phyloP scores from a whole-genome alignment of 164 flowering plant species.

The Dillenia turbinata region DNA sequence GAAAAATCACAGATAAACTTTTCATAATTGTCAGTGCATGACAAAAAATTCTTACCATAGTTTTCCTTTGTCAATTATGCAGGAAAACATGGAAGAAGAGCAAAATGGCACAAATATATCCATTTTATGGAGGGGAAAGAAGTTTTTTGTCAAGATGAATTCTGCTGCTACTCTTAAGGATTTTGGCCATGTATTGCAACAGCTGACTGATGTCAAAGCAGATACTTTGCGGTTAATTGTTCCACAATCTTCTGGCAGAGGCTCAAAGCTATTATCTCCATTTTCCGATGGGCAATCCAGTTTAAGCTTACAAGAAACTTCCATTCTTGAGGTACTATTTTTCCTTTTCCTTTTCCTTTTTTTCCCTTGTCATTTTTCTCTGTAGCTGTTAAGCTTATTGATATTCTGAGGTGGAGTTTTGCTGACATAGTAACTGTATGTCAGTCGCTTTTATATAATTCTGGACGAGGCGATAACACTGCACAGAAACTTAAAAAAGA shows the following conservation, averaged over 20 bases:
- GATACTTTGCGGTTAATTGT: slow-evolving; percentile 80
- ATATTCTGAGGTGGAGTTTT: not conserved
- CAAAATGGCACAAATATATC: slow-evolving; percentile 16
- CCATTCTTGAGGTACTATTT: slow-evolving; percentile 48
- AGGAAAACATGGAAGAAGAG: slow-evolving; percentile 38
- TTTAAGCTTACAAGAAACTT: slow-evolving; percentile 50
- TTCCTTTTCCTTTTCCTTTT: not conserved
- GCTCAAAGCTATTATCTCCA: slow-evolving; percentile 64
- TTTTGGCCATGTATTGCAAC: slow-evolving; percentile 63
- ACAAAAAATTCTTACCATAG: not conserved
- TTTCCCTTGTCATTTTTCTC: not conserved
- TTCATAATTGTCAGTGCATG: too few relatives aligned
- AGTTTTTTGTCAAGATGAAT: slow-evolving; percentile 40
- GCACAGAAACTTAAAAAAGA: too few relatives aligned
- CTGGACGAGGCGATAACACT: too few relatives aligned
- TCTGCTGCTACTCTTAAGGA: slow-evolving; percentile 51
- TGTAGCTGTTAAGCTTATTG: not conserved
- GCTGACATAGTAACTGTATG: not conserved
- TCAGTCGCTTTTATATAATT: not conserved
- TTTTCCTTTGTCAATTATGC: slow-evolving; percentile 10
- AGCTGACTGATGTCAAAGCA: slow-evolving; percentile 58
- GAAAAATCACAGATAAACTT: too few relatives aligned
- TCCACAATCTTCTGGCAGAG: slow-evolving; percentile 40
- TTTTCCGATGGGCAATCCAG: slow-evolving; percentile 73
- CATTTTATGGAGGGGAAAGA: slow-evolving; percentile 69